phyloP scores from a whole-genome alignment of 106 monocot species.

The Ottelia alismoides region DNA sequence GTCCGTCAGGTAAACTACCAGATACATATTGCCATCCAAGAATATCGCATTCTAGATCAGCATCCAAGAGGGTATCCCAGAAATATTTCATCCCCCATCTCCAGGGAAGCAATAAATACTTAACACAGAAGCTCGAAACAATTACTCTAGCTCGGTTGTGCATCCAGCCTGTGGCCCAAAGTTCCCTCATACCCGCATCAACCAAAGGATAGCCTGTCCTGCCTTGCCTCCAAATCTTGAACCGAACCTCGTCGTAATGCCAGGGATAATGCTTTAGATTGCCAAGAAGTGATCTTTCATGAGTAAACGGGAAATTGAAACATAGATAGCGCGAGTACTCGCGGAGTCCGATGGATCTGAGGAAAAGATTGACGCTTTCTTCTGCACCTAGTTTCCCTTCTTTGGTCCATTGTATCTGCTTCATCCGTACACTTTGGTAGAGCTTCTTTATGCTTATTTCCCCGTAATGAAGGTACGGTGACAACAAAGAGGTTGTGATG shows the following conservation, averaged over 20 bases:
- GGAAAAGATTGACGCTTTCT: slow-evolving; percentile 61
- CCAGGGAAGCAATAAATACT: slow-evolving; percentile 77
- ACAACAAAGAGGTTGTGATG: slow-evolving; percentile 57
- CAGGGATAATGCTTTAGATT: slow-evolving; percentile 75
- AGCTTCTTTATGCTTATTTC: slow-evolving; percentile 77
- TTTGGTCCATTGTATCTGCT: slow-evolving; percentile 64
- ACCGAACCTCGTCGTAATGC: slow-evolving; percentile 41
- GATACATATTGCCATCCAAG: slow-evolving; percentile 95
- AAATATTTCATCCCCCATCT: slow-evolving; percentile 95
- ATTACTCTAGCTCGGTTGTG: slow-evolving; percentile 74
- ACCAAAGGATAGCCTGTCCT: slow-evolving; percentile 86
- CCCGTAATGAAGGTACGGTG: slow-evolving; percentile 89
- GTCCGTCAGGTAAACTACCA: slow-evolving; percentile 87
- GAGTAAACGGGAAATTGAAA: slow-evolving; percentile 87
- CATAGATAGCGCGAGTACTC: slow-evolving; percentile 93
- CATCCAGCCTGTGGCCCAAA: slow-evolving; percentile 94
- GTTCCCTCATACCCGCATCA: slow-evolving; percentile 94
- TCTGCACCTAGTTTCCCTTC: slow-evolving; percentile 37
- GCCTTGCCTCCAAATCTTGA: slow-evolving; percentile 83
- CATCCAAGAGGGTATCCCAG: slow-evolving; percentile 78
- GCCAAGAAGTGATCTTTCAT: slow-evolving; percentile 61
- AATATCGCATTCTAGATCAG: slow-evolving; percentile 79
- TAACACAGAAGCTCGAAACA: slow-evolving; percentile 62
- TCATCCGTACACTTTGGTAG: slow-evolving; percentile 48
- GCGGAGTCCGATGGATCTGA: slow-evolving; percentile 63